Evolutionary conservation across 116 monocot genomes (phyloP), one percentile per base, ranked within the genome.

Genomic region (Dioscorea cayenensis): DNA sequence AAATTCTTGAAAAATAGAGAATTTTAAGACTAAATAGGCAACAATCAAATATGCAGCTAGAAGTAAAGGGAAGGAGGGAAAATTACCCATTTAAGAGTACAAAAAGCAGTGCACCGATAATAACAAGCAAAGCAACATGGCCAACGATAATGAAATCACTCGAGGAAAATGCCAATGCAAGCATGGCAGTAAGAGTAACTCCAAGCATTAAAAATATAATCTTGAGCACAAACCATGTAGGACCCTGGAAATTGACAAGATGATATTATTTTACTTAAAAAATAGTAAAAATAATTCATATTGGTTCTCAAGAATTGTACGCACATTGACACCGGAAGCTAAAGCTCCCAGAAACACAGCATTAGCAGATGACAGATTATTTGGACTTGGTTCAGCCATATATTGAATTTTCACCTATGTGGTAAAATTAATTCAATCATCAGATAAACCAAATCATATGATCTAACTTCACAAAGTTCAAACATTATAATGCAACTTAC

Each of bases 291-390:
- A 62, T 20, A 12, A 62, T 11, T 19, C 59, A 17, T 19, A n/a
- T 59, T 59, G 59, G 21, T 19, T 59, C 17, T 62, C 7, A 70
- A 49, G 28, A 71, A n/a, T 32, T 32, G 32, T 67, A 79, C 89
- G 0, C 6, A 95, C 95, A 74, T 95, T 95, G 29, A 95, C 95
- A 72, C 95, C 95, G 50, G 95, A 72, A 71, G 95, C 79, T 70
- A 95, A 77, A 72, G 95, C 95, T 72, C 95, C 95, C 77, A 92
- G 49, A 71, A 95, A 52, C 49, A 95, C 95, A 69, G 95, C 95
- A 60, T 89, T 70, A 59, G 86, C 77, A 66, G 95, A 85, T 67
- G 95, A 95, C 20, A 95, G 8, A 13, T 74, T 80, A 49, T 75
- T 82, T 61, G 77, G 36, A 28, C 65, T 65, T 22, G 73, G 55